A percentile compares a stretch with the other conserved stretches of the same genome.
Evolutionary conservation across 345 rosid genomes (phyloP).

Genomic region (Aurinia saxatilis): DNA sequence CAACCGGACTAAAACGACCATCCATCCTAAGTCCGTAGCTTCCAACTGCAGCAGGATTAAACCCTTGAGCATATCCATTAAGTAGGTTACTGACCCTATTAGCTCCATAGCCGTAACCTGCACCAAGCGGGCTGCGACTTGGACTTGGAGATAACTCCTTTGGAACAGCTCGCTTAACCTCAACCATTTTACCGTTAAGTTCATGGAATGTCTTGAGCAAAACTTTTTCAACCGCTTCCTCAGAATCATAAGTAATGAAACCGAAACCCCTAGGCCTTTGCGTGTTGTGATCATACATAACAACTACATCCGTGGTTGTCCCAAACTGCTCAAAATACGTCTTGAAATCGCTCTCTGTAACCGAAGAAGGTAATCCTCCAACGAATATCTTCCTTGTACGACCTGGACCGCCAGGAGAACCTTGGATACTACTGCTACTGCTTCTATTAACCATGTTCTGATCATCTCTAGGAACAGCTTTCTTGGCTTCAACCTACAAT

Average conservation of each 20-base stretch:
- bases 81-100: constrained; percentile 63
- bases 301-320: constrained; percentile 79
- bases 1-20: constrained; percentile 70
- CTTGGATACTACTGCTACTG: constrained; percentile 43
- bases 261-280: constrained; percentile 99
- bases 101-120: constrained; percentile 58
- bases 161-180: constrained; percentile 97
- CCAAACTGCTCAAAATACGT: constrained; percentile 88
- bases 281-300: constrained; percentile 98
- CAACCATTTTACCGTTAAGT: constrained; percentile 96
- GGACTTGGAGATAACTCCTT: constrained; percentile 86
- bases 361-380: constrained; percentile 79
- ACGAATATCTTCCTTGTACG: constrained; percentile 86
- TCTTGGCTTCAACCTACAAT: constrained; percentile 90
- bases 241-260: constrained; percentile 89
- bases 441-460: constrained; percentile 58
- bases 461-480: constrained; percentile 90
- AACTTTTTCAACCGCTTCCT: constrained; percentile 89
- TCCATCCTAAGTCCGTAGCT: constrained; percentile 62
- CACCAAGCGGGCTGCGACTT: constrained; percentile 63
- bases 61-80: constrained; percentile 68
- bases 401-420: constrained; percentile 63
- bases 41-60: constrained; percentile 37
- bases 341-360: constrained; percentile 67
- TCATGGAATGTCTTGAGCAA: constrained; percentile 87